These are phyloP conservation scores for Puccinia triticina DNA, from an alignment of 1,284 basidiomycete genomes.

Conservation along the genomic window DNA sequence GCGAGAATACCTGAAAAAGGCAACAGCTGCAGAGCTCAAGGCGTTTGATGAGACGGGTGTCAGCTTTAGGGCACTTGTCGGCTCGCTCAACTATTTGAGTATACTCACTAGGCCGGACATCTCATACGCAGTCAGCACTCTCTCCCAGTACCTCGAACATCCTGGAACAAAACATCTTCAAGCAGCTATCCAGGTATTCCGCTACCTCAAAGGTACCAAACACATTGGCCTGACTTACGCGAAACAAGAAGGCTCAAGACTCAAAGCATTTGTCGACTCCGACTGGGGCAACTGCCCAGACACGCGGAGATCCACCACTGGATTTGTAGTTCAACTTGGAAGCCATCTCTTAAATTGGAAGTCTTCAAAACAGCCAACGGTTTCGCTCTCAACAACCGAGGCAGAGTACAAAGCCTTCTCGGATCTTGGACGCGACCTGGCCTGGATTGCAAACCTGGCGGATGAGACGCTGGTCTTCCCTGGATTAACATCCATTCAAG, in stretches of 20 bases:
- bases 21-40: neutral
- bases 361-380: too few relatives aligned
- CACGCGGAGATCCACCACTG: neutral
- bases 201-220: neutral
- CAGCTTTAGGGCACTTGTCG: neutral
- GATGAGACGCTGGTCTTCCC: too few relatives aligned
- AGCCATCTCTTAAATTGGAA: conserved; percentile 3
- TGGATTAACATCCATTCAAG: neutral
- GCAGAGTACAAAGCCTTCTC: too few relatives aligned
- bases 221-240: neutral
- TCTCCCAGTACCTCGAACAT: conserved; percentile 22
- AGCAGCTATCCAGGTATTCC: neutral
- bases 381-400: too few relatives aligned
- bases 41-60: neutral
- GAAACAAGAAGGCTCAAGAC: too few relatives aligned
- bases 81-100: conserved; percentile 13
- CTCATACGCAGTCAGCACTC: conserved; percentile 12
- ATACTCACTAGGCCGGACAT: conserved; percentile 5
- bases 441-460: neutral
- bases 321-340: neutral
- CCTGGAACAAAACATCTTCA: neutral
- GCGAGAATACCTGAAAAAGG: neutral
- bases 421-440: too few relatives aligned
- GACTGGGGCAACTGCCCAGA: too few relatives aligned
- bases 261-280: neutral